These are phyloP conservation scores for Nephelium lappaceum DNA, from an alignment of 345 rosid genomes.

Conservation along the genomic window DNA sequence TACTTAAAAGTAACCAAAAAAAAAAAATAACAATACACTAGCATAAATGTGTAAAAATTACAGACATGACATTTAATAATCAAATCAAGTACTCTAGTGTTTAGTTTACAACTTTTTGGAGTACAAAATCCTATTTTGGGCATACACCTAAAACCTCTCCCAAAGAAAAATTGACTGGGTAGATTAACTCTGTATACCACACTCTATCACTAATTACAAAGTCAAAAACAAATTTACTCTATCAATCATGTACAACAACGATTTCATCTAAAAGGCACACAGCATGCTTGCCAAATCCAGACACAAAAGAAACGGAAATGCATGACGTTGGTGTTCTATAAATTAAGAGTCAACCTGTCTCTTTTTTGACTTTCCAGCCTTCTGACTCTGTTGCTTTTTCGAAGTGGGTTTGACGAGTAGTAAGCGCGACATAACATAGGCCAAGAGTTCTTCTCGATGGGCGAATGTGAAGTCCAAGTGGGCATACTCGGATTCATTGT, in stretches of 20 bases:
- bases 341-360: conserved; percentile 23
- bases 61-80: not conserved
- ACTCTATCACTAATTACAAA: not conserved
- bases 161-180: not conserved
- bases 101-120: not conserved
- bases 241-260: conserved; percentile 15
- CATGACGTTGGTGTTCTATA: not conserved
- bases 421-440: conserved; percentile 81
- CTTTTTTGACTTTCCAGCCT: conserved; percentile 47
- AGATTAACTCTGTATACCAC: not conserved
- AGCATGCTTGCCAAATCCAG: conserved; percentile 11
- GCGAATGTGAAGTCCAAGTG: conserved; percentile 96
- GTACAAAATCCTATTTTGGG: not conserved
- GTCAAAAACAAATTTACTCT: not conserved
- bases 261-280: not conserved
- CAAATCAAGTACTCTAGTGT: not conserved
- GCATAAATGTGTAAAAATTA: not conserved
- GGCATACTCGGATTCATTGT: conserved; percentile 77
- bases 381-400: conserved; percentile 38
- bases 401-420: conserved; percentile 52
- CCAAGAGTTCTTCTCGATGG: conserved; percentile 80
- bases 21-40: too few relatives aligned
- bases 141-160: not conserved
- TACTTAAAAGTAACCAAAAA: too few relatives aligned
- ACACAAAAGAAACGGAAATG: not conserved